phyloP scores from a whole-genome alignment of 352 stramenopile genomes.

The Globisporangium cederbergense region DNA sequence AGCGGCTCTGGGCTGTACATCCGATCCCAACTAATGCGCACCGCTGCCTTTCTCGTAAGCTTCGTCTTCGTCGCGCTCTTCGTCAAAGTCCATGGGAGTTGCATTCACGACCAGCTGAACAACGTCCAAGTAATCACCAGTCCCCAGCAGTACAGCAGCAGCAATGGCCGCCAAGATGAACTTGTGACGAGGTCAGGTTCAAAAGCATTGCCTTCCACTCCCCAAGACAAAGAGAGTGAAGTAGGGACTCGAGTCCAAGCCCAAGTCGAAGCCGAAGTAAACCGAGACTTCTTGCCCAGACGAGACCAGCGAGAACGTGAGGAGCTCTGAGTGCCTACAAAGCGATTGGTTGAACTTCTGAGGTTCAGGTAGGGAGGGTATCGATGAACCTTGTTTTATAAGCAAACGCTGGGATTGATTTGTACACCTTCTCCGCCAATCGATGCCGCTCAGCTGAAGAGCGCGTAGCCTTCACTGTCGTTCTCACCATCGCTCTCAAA shows the following conservation, averaged over 20 bases:
- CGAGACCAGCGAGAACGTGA: too few species aligned
- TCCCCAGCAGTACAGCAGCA: conserved; percentile 1
- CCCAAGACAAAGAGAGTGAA: not conserved
- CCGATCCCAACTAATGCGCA: not conserved
- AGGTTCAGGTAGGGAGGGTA: too few species aligned
- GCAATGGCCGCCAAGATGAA: not conserved
- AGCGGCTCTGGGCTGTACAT: not conserved
- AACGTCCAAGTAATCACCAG: not conserved
- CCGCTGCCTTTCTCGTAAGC: not conserved
- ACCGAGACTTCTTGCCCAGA: too few species aligned
- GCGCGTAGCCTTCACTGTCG: not conserved
- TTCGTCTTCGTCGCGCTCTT: not conserved
- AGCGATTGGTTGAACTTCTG: too few species aligned
- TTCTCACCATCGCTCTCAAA: not conserved
- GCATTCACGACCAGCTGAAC: not conserved
- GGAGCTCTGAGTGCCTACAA: too few species aligned
- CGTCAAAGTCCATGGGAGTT: not conserved
- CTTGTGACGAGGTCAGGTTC: not conserved
- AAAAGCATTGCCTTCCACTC: not conserved
- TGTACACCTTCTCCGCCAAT: not conserved
- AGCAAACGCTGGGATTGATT: not conserved
- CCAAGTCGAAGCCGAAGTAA: too few species aligned
- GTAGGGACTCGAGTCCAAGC: not conserved
- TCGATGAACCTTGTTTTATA: not conserved
- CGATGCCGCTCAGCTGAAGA: not conserved